A percentile compares a stretch with the other conserved stretches of the same genome.
phyloP scores from a whole-genome alignment of 2,329 filamentous ascomycete species.

The Periconia sp. region DNA sequence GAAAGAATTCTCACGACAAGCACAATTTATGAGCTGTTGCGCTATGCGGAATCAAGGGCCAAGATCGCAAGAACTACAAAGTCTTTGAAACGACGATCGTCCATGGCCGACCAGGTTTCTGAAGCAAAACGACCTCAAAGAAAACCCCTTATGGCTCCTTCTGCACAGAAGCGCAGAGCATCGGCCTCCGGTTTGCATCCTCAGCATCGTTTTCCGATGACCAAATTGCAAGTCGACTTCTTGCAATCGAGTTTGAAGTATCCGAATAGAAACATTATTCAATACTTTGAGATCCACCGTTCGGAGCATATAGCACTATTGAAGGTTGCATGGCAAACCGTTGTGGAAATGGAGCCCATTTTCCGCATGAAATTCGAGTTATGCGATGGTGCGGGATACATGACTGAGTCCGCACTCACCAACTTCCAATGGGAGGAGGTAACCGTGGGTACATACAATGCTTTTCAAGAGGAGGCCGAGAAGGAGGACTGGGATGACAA shows the following conservation, averaged over 20 bases:
- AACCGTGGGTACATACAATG: background rate
- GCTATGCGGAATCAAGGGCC: background rate
- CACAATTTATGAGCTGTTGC: background rate
- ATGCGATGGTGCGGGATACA: background rate
- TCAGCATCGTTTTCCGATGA: background rate
- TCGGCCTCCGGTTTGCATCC: background rate
- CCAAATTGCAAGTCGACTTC: slow-evolving; percentile 5
- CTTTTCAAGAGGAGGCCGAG: background rate
- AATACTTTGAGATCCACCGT: slow-evolving; percentile 2
- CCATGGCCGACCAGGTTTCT: background rate
- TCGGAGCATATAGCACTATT: slow-evolving; percentile 6
- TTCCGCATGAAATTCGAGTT: slow-evolving; percentile 16
- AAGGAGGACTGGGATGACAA: background rate
- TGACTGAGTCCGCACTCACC: background rate
- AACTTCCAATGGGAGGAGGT: background rate
- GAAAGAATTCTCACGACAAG: background rate
- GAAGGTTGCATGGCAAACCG: slow-evolving; percentile 29
- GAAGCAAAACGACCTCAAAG: background rate
- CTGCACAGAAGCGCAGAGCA: background rate
- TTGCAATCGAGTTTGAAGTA: background rate
- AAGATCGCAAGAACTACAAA: background rate
- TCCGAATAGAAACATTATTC: slow-evolving; percentile 3
- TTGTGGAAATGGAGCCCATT: slow-evolving; percentile 30
- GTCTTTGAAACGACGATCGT: background rate
- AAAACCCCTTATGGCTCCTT: background rate